Evolutionary conservation across 2,329 filamentous ascomycete genomes (phyloP), one percentile per base, ranked within the genome.

Genomic region (Diplodia sapinea): DNA sequence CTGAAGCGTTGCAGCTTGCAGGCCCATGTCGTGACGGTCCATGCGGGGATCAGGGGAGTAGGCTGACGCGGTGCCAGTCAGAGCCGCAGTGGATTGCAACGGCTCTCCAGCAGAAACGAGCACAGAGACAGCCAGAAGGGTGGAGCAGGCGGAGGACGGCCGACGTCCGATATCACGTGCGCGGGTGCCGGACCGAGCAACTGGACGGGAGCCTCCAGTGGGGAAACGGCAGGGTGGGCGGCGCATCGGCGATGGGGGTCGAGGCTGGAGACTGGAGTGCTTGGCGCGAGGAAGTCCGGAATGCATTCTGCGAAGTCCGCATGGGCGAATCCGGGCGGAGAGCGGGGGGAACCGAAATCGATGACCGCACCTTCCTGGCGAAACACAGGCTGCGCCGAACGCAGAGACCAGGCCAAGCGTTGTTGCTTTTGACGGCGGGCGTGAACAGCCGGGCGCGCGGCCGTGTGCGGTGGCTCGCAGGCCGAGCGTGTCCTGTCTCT

Each of bases 271-370:
- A 29, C 17, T 31, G 33, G 26, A 7, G 33, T 54, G 29, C 38
- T 66, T 57, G 64, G 55, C 40, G 38, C 15, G 12, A 7, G 13
- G 49, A 64, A 64, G 64, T 66, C 64, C 64, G 64, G 64, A 57
- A 59, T 20, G 52, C 64, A 66, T 51, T 66, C 52, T 66, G 64
- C 64, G 64, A 66, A 59, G 64, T 66, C 64, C 64, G 64, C 20
- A 23, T 49, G 64, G 54, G 54, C 64, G 59, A 66, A 59, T 66
- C 64, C 64, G 64, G 64, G 64, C 64, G 64, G 64, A 66, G 54
- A 66, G 64, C 54, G 64, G 64, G 64, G 64, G 31, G 55, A 43
- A 57, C 64, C 64, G 64, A 59, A 66, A 50, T 40, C 43, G 31
- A 50, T 51, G 64, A 54, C 64, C 43, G 64, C 38, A 33, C 64